Evolutionary conservation across 2,329 filamentous ascomycete species (phyloP), one percentile per base, ranked within the genome.

Genomic region (Exophiala aquamarina): DNA sequence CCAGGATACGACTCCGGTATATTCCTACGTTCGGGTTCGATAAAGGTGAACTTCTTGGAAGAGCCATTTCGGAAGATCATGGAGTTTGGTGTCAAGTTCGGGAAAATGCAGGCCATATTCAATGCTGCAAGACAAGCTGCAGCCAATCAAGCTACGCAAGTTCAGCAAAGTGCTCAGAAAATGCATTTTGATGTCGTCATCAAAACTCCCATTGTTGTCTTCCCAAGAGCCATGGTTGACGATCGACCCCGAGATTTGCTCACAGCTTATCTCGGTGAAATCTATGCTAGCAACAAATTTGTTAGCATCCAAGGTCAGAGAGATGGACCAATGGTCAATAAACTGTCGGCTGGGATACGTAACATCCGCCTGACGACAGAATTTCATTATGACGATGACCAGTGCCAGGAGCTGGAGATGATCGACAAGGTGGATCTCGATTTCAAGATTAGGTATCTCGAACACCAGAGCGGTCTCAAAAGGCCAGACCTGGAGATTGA

Each of bases 61-160:
- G 94, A 98, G 66, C 93, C 93, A 0, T 96, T 97, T 74, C 83
- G 93, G 42, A 97, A 97, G 70, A 97, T 99, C 55, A 89, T 98
- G 68, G 89, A 94, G 58, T 99, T 98, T 67, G 76, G 95, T 34
- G 90, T 99, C 66, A 98, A 98, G 62, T 99, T 99, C 66, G 93
- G 94, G 51, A 95, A 95, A 70, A 99, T 99, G 93, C 93, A 98
- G 68, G 92, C 93, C 17, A 87, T 98, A 43, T 98, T 95, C 74
- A 98, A 99, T 63, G 92, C 93, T 33, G 93, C 94, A 10, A 83
- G 94, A 26, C 89, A 95, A 68, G 94, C 92, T 31, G 93, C 94
- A 2, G 89, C 93, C 31, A 92, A 88, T 52, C 91, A 96, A 66
- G 94, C 93, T 8, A 95, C 82, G 49, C 91, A 96, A 62, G 81